Evolutionary conservation across 2,329 filamentous ascomycete species (phyloP), one percentile per base, ranked within the genome.

Genomic region (Fusarium palustre): DNA sequence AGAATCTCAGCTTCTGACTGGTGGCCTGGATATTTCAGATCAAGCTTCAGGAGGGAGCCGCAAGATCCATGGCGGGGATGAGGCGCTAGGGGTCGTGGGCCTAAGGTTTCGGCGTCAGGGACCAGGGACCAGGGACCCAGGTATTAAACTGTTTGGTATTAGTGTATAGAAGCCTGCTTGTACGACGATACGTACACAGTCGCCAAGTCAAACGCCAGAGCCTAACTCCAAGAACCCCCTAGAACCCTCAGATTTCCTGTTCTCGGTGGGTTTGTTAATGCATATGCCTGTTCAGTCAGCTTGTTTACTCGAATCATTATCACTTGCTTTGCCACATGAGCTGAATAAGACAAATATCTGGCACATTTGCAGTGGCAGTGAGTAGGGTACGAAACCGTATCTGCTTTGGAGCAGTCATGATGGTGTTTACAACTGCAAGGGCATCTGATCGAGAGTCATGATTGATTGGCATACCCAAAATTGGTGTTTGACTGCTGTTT

Each of bases 51-150:
- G 63, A 68, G 70, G 66, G 73, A 75, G 73, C 73, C 73, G 69
- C 73, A 75, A 75, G 73, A 75, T 74, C 59, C 70, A 73, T 74
- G 70, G 71, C 59, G 72, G 72, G 70, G 72, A 70, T 61, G 53
- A 54, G 55, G 69, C 67, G 67, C 64, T 66, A 67, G 66, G 71
- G 72, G 68, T 48, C 55, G 56, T 68, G 64, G 59, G 64, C 50
- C 55, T 64, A 71, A 64, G 70, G 58, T 60, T 61, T 57, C 67
- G 50, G 61, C 50, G 64, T 61, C 59, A 71, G 64, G 64, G 67
- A 50, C 63, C 59, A 59, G 68, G 68, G 59, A 48, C 60, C 57
- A 61, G 66, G 68, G 59, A 48, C 39, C 61, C 61, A 60, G 45
- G 55, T 55, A 42, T 66, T 60, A 25, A 18, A 12, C 22, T 25